Percentiles rank a stretch among this genome's conserved stretches.
Evolutionary conservation across 164 flowering plant genomes (phyloP).

Genomic region (Akebia trifoliata): DNA sequence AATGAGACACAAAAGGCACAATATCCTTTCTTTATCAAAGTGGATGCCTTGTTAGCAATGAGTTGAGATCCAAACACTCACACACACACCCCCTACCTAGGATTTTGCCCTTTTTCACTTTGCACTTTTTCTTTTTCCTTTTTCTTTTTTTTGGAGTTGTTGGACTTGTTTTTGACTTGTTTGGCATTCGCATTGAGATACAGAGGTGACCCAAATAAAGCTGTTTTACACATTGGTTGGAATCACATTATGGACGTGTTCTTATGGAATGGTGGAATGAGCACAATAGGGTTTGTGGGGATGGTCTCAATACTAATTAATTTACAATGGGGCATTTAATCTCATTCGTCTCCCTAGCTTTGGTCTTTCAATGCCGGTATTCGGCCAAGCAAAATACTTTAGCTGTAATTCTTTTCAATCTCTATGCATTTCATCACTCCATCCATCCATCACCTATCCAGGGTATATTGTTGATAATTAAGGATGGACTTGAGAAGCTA

Average conservation of each 20-base stretch:
- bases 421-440: no score
- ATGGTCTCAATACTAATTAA: no score
- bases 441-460: no score
- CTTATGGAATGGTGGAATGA: not conserved
- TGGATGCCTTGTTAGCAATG: not conserved
- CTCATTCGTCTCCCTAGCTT: no score
- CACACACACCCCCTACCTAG: no score
- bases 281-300: not conserved
- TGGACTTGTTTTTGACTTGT: not conserved
- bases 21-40: constrained; percentile 4
- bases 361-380: no score
- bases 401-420: no score
- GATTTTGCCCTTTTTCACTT: not conserved
- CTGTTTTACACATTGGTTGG: constrained; percentile 7
- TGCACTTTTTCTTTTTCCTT: not conserved
- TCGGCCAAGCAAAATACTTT: no score
- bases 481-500: no score
- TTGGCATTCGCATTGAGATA: constrained; percentile 1
- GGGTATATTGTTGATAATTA: no score
- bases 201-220: not conserved
- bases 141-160: not conserved
- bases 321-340: no score
- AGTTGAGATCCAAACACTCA: not conserved
- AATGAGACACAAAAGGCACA: no score
- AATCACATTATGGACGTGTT: not conserved